Base-by-base conservation (phyloP, 306 rosid species). In the Medicago arabica region DNA sequence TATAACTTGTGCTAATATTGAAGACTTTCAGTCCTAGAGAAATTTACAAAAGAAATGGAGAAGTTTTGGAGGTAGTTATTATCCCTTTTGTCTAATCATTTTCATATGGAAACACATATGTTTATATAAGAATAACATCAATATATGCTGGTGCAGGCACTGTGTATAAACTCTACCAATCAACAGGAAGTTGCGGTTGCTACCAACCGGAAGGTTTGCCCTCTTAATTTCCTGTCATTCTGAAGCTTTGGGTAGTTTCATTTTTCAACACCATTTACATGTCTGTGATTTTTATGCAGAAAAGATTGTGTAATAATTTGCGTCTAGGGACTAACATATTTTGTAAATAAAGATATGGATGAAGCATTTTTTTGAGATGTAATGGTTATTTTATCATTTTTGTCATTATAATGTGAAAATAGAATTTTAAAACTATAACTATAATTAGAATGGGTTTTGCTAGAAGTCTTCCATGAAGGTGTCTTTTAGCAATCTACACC, bases 1-100 rank as follows among this genome's bases (percentile, higher is more conserved):
- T 69, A 61, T 80, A 64, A 83, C 78, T 59, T 7, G 47, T 62
- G 55, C 53, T 10, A 83, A 83, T 65, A 28, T 60, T 60, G 17
- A 74, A 12, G 55, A 72, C 74, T 92, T 90, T 81, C 83, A 71
- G 78, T 78, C 93, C 97, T 57, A 87, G 60, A 84, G 98, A 94
- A 83, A 74, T 92, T 74, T 77, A 81, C 85, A 94, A 85, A 85
- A 90, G 97, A 83, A 94, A 87, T 44, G 98, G 98, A 73, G 98
- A 94, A 79, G 96, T 94, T 72, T 79, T 94, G 76, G 98, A 94
- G 97, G 98, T 92, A 82, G 83, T 78, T 66, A 69, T 75, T 59
- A 66, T 80, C 21, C 59, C 71, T 80, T 67, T n/a, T 67, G 21
- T 73, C 63, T 72, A 19, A 44, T 49, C 46, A 40, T 75, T 72